phyloP scores from a whole-genome alignment of 306 rosid genomes.

The Prosopis cineraria region DNA sequence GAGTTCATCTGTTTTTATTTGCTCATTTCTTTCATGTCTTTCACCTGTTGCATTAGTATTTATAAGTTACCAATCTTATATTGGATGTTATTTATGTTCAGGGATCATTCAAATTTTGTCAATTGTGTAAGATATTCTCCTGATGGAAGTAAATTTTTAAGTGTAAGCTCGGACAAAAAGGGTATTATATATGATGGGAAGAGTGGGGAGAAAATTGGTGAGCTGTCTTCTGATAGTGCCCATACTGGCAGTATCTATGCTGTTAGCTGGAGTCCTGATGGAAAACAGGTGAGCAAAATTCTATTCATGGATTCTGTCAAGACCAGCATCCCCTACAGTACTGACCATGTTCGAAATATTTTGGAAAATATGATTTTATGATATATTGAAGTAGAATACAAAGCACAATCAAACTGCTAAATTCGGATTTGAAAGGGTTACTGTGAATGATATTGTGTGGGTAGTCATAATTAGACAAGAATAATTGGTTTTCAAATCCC shows the following conservation, averaged over 20 bases:
- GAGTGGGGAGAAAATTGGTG: slow-evolving; percentile 86
- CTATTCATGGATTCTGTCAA: slow-evolving; percentile 8
- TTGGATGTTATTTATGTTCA: slow-evolving; percentile 44
- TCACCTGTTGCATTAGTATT: slow-evolving; percentile 5
- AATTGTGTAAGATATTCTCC: slow-evolving; percentile 93
- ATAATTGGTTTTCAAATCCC: neutral
- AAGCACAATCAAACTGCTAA: neutral
- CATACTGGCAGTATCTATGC: slow-evolving; percentile 96
- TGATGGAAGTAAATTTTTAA: slow-evolving; percentile 84
- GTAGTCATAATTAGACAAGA: neutral
- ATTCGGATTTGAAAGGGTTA: neutral
- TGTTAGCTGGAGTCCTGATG: slow-evolving; percentile 95
- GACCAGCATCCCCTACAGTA: neutral
- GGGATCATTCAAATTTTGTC: slow-evolving; percentile 98
- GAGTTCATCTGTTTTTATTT: slow-evolving; percentile 22
- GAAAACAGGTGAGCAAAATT: slow-evolving; percentile 65
- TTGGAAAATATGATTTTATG: neutral
- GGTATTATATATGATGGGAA: slow-evolving; percentile 82
- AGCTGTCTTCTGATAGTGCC: slow-evolving; percentile 81
- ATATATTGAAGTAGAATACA: neutral
- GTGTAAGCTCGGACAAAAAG: slow-evolving; percentile 90
- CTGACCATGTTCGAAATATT: neutral
- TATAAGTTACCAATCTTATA: neutral
- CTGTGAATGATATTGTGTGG: neutral
- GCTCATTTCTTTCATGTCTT: slow-evolving; percentile 22